phyloP scores from a whole-genome alignment of 441 rosid genomes.

The Breynia disticha region DNA sequence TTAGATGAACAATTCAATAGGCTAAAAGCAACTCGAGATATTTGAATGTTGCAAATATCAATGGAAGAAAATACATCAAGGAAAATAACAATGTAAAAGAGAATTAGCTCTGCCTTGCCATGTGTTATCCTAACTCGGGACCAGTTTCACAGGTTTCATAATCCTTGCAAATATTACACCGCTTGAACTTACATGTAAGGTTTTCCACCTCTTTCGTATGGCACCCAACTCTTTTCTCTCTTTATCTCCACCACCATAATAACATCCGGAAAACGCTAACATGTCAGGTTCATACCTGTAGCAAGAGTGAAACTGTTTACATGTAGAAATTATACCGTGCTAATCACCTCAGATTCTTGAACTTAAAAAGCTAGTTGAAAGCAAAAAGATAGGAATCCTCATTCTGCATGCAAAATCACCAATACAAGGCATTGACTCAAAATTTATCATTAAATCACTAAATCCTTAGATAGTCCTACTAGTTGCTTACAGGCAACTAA shows the following conservation, averaged over 20 bases:
- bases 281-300: slow-evolving; percentile 95
- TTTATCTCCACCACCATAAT: slow-evolving; percentile 85
- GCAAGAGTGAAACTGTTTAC: slow-evolving; percentile 17
- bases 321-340: slow-evolving; percentile 15
- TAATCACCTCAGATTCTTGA: background rate
- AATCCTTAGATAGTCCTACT: too few relatives aligned
- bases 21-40: too few relatives aligned
- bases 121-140: too few relatives aligned
- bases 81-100: too few relatives aligned
- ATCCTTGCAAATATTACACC: background rate
- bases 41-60: too few relatives aligned
- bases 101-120: too few relatives aligned
- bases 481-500: too few relatives aligned
- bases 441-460: too few relatives aligned
- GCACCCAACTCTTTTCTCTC: slow-evolving; percentile 72
- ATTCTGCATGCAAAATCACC: too few relatives aligned
- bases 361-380: background rate
- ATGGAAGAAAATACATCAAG: too few relatives aligned
- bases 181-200: slow-evolving; percentile 59
- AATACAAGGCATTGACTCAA: too few relatives aligned
- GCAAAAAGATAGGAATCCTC: background rate
- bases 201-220: slow-evolving; percentile 91
- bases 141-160: background rate
- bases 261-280: slow-evolving; percentile 92
- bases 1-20: too few relatives aligned